phyloP scores from a whole-genome alignment of 495 filamentous ascomycete genomes.

The Aspergillus bertholletiae region DNA sequence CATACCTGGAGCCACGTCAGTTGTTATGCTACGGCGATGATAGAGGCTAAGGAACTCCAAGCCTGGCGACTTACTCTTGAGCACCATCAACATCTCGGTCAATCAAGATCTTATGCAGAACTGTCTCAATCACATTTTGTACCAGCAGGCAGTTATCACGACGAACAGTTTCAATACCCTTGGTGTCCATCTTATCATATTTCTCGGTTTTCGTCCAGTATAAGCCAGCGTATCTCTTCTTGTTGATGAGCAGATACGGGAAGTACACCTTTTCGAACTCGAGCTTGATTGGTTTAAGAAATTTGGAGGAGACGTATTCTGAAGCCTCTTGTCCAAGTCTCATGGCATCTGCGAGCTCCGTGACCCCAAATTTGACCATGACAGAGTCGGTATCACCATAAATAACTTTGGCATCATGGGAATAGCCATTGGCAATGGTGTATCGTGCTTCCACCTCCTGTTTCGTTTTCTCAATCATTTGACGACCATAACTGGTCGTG shows the following conservation, averaged over 20 bases:
- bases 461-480: conserved; percentile 99
- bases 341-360: conserved; percentile 82
- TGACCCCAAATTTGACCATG: conserved; percentile 98
- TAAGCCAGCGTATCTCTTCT: conserved; percentile 96
- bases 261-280: conserved; percentile 99
- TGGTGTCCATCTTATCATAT: conserved; percentile 99
- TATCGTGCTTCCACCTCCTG: conserved; percentile 86
- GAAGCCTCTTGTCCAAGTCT: conserved; percentile 90
- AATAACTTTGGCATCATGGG: conserved; percentile 90
- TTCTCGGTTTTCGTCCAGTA: conserved; percentile 96
- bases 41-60: not conserved
- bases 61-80: conserved; percentile 69
- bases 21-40: conserved; percentile 9
- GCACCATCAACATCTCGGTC: conserved; percentile 84
- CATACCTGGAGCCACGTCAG: conserved; percentile 60
- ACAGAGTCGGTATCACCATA: conserved; percentile 99
- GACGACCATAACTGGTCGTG: conserved; percentile 90
- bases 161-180: conserved; percentile 97
- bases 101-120: conserved; percentile 91
- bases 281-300: conserved; percentile 93
- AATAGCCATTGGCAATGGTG: conserved; percentile 89
- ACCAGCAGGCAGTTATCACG: conserved; percentile 95
- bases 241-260: conserved; percentile 98
- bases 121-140: conserved; percentile 96
- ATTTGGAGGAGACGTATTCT: conserved; percentile 81